phyloP scores from a whole-genome alignment of 306 rosid genomes.

The Mimosa pudica region DNA sequence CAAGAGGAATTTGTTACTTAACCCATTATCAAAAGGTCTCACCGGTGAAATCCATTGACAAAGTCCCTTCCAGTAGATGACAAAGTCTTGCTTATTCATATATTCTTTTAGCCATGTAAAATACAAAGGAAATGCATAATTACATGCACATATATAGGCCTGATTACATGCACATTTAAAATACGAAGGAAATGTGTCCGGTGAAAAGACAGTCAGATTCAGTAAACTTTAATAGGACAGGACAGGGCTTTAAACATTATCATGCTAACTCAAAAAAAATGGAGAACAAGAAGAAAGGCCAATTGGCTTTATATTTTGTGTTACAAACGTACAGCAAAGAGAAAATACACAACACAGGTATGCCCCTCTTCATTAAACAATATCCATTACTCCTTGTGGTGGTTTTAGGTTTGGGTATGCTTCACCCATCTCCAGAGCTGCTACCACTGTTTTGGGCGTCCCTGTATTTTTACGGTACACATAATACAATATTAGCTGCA shows the following conservation, averaged over 20 bases:
- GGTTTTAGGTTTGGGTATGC: background rate
- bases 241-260: background rate
- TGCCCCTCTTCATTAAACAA: too few relatives aligned
- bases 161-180: background rate
- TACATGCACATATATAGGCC: background rate
- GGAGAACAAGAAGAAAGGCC: background rate
- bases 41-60: too few relatives aligned
- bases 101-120: too few relatives aligned
- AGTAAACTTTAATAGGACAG: background rate
- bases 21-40: too few relatives aligned
- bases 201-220: background rate
- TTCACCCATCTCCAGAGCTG: background rate
- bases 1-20: too few relatives aligned
- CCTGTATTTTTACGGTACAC: background rate
- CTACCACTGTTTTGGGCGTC: background rate
- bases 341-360: too few relatives aligned
- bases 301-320: too few relatives aligned
- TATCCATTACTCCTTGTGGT: background rate
- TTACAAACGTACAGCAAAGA: background rate
- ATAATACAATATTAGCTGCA: slow-evolving; percentile 69
- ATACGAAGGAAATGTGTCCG: background rate
- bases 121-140: background rate
- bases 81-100: too few relatives aligned
- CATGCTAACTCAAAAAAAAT: background rate
- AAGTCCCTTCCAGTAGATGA: too few relatives aligned